Base-by-base conservation (phyloP, 2,329 filamentous ascomycete genomes). In the Biscogniauxia mediterranea region DNA sequence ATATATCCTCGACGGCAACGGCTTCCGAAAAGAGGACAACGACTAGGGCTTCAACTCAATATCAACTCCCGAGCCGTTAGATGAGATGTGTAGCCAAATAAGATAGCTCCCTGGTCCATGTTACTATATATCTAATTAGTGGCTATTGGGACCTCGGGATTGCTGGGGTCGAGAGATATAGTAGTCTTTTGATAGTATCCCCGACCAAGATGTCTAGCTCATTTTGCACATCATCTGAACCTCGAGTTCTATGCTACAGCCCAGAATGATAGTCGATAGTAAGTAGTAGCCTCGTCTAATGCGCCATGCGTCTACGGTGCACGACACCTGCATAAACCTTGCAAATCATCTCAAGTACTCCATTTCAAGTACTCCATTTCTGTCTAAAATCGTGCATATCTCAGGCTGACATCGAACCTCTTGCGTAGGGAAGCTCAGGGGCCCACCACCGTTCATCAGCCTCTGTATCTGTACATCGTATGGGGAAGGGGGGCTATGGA, bases 71-170 rank as follows among this genome's bases (percentile, higher is more conserved):
- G 61, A 62, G 62, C 54, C 58, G 58, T 60, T 55, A 46, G 15
- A 19, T 21, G 19, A 52, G 61, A 59, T 60, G 60, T 56, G 59
- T 59, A 52, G 60, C 65, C 65, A 65, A 67, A 67, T 65, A 67
- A 63, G 65, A 65, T 65, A 63, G 26, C 61, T 65, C 63, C 65
- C 65, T 63, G 59, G 63, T 60, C 65, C 65, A 64, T 67, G 65
- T 67, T 52, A 6, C 19, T 9, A 52, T n/a, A 15, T 13, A 52
- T 21, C 50, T 8, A 52, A 52, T 52, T 19, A 25, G 50, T 13
- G 21, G 50, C 23, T 19, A 25, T 52, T 21, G 19, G 17, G 19
- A 25, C 6, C 50, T 20, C 6, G 19, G 6, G 50, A 3, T 23
- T 23, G 5, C 50, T 19, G 19, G 50, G 50, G 19, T 17, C 17